A percentile compares a stretch with the other conserved stretches of the same genome.
phyloP scores from a whole-genome alignment of 805 yeast genomes.

The Wickerhamiella cacticola region DNA sequence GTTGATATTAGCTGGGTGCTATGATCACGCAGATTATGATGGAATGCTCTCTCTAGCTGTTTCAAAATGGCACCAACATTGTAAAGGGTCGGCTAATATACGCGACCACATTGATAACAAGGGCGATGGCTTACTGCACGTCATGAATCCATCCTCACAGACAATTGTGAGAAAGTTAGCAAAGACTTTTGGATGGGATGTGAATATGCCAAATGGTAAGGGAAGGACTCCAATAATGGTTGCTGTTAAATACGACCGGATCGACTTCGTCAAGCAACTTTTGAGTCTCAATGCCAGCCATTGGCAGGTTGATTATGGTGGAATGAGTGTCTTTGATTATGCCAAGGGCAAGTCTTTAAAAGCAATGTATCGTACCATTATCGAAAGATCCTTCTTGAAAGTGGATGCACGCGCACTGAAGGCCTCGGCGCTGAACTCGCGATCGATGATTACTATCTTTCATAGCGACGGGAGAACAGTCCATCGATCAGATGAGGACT shows the following conservation, averaged over 20 bases:
- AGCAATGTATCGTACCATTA: background rate
- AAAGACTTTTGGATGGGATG: slow-evolving; percentile 32
- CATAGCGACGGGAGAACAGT: slow-evolving; percentile 21
- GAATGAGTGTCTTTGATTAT: slow-evolving; percentile 28
- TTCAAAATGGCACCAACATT: slow-evolving; percentile 9
- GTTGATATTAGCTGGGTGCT: slow-evolving; percentile 60
- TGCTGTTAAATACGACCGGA: slow-evolving; percentile 55
- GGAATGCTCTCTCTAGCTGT: slow-evolving; percentile 30
- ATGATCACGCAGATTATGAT: slow-evolving; percentile 59
- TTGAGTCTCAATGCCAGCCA: slow-evolving; percentile 42
- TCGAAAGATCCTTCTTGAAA: slow-evolving; percentile 21
- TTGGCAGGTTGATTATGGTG: slow-evolving; percentile 24
- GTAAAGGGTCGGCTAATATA: slow-evolving; percentile 10
- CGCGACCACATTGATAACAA: slow-evolving; percentile 54
- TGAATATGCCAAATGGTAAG: slow-evolving; percentile 50
- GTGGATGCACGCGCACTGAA: slow-evolving; percentile 5
- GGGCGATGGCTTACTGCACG: slow-evolving; percentile 70
- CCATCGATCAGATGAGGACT: slow-evolving; percentile 26
- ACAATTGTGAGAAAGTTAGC: slow-evolving; percentile 8
- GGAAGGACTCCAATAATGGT: slow-evolving; percentile 59
- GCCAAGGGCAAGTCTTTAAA: slow-evolving; percentile 23
- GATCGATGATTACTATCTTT: slow-evolving; percentile 14
- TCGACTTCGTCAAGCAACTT: slow-evolving; percentile 44
- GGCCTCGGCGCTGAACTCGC: slow-evolving; percentile 3
- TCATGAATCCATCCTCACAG: slow-evolving; percentile 38